A percentile compares a stretch with the other conserved stretches of the same genome.
These are phyloP conservation scores for Rutstroemia sp. DNA, from an alignment of 2,329 filamentous ascomycete genomes.

Conservation along the genomic window DNA sequence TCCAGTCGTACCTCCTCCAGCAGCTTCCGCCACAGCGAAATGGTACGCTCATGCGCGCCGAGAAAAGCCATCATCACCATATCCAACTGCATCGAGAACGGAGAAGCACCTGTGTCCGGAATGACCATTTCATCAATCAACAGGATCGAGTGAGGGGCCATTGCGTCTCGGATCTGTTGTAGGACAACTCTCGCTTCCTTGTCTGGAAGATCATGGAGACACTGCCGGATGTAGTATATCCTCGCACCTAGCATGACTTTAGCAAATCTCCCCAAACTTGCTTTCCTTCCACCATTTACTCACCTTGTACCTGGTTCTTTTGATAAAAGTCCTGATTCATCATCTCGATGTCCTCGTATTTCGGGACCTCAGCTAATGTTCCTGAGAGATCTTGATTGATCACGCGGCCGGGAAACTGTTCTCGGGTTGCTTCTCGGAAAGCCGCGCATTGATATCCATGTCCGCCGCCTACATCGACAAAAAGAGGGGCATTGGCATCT, in stretches of 20 bases:
- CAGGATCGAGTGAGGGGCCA: conserved; percentile 17
- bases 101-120: conserved; percentile 24
- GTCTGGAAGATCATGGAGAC: conserved; percentile 31
- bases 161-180: conserved; percentile 19
- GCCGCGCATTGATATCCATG: conserved; percentile 32
- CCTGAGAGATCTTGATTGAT: conserved; percentile 35
- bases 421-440: conserved; percentile 21
- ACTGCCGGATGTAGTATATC: conserved; percentile 26
- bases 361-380: conserved; percentile 19
- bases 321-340: conserved; percentile 25
- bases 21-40: conserved; percentile 5
- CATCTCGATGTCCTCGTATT: conserved; percentile 26
- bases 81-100: conserved; percentile 30
- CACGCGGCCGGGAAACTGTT: conserved; percentile 30
- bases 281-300: neutral
- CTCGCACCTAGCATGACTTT: neutral
- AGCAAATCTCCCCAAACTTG: neutral
- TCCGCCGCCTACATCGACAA: conserved; percentile 36
- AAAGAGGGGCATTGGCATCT: conserved; percentile 14
- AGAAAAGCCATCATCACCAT: conserved; percentile 31
- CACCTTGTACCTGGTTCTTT: conserved; percentile 23
- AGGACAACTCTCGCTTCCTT: conserved; percentile 18
- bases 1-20: conserved; percentile 5
- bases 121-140: conserved; percentile 32
- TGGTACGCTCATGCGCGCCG: conserved; percentile 5